Evolutionary conservation across 1,284 basidiomycete species (phyloP), one percentile per base, ranked within the genome.

Genomic region (Malassezia vespertilionis): DNA sequence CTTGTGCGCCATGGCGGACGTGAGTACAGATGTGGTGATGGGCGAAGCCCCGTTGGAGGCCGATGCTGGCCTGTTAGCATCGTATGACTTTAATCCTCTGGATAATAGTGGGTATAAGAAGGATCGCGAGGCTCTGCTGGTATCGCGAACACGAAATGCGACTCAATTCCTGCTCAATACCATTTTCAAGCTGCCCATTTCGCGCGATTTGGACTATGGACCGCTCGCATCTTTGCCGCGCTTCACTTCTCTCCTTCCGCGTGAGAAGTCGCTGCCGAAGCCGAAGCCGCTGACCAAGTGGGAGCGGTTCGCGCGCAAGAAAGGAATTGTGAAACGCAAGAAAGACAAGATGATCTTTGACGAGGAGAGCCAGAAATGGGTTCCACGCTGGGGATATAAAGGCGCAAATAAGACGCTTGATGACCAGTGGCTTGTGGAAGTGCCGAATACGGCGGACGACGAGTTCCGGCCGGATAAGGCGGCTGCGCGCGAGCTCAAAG

Each of bases 271-370:
- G 1, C 75, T 96, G 20, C 91, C 91, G 0, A 90, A 89, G 67
- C 82, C 84, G 4, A 93, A 91, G 73, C 82, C 84, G 4, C 79
- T 79, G 38, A 96, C 91, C 12, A 97, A 95, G 72, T 97, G 93
- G 93, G 86, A 96, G 75, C 78, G 81, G 53, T 97, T 96, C 65
- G 91, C 91, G 12, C 81, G 82, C 46, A 82, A 84, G 33, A 96
- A 95, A 75, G 93, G 93, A 24, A 97, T 97, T 62, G 79, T 80
- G 60, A 81, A 76, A 67, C 53, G 59, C 7, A 80, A 77, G 57
- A 80, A 79, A 49, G 87, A 95, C 33, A 84, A 79, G 74, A 81
- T 82, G 68, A 79, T 83, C 7, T 99, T 86, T 82, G 90, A 99
- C 73, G 91, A 96, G 61, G 88, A 90, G 71, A 80, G 78, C 61